Base-by-base conservation (phyloP, 1,284 basidiomycete genomes). In the Fistulinella cinereoalba region DNA sequence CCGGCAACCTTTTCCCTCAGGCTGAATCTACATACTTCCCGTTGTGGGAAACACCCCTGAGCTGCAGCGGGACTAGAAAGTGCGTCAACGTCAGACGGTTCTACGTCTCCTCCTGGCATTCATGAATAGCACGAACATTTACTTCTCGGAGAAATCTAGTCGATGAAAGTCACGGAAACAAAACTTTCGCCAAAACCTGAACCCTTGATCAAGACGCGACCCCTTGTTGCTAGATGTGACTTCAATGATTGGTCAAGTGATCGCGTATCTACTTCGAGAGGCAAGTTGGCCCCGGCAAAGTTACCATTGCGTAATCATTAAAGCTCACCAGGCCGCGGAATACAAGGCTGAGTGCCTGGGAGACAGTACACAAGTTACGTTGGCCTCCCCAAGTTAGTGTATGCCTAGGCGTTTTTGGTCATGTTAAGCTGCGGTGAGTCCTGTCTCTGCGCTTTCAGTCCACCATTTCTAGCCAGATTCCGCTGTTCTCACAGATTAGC, bases 321-420 rank as follows among this genome's bases (percentile, higher is more conserved):
- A 44, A 29, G 34, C 36, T 19, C 37, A 39, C 22, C 38, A 44
- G 36, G 41, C 44, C 41, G 42, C 22, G 32, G 47, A 39, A 15
- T 36, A 41, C 28, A 39, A 51, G 24, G 15, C 15, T 1, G 34
- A 44, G 32, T 47, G 28, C 43, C 54, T 38, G 52, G 47, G 32
- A 34, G 47, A 18, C 16, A 37, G 36, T n/a, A 22, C 31, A 45
- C 25, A 33, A n/a, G 32, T 27, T 34, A 43, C 18, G 52, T 46
- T 48, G 46, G 46, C 44, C 50, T 47, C 25, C n/a, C 39, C 53
- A 28, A 48, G 37, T 12, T 19, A 16, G 23, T 22, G n/a, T 27
- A 27, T 12, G 15, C 28, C 5, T 16, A 25, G 11, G 38, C 39
- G 5, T 43, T 28, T 7, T 36, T 46, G 27, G 37, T 44, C 16